These are phyloP conservation scores for Pinus taeda DNA, from an alignment of 75 land plant genomes.

Conservation along the genomic window DNA sequence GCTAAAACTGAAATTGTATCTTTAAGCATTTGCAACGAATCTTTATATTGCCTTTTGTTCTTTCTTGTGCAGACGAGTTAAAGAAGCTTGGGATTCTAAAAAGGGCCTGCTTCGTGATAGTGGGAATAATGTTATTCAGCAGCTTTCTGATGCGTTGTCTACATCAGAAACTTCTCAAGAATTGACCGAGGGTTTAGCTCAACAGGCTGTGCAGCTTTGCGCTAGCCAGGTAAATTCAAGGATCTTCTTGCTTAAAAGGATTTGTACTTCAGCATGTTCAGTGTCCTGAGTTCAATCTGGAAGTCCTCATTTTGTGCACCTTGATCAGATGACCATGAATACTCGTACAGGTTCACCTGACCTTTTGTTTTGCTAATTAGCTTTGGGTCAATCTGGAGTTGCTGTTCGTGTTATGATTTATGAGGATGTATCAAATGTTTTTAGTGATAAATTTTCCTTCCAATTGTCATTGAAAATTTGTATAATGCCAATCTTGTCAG, in stretches of 20 bases:
- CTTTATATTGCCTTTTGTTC: slow-evolving; percentile 4
- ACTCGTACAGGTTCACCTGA: not conserved
- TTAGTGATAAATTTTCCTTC: not conserved
- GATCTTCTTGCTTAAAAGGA: not conserved
- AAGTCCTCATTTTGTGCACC: not conserved
- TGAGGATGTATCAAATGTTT: not conserved
- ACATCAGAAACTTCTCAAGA: slow-evolving; percentile 45
- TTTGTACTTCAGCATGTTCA: not conserved
- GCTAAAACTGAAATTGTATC: slow-evolving; percentile 1
- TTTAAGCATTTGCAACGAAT: not conserved
- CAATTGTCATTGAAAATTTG: not conserved
- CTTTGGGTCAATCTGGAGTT: no score
- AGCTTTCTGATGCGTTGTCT: slow-evolving; percentile 85
- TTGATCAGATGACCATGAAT: not conserved
- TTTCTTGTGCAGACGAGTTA: slow-evolving; percentile 65
- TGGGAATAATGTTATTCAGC: slow-evolving; percentile 82
- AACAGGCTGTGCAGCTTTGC: slow-evolving; percentile 61
- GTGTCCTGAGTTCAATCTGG: not conserved
- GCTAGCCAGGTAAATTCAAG: slow-evolving; percentile 56
- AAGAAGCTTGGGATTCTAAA: slow-evolving; percentile 91
- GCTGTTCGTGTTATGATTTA: not conserved
- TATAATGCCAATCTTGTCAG: not conserved
- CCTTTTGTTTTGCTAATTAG: not conserved
- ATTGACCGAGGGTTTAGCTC: slow-evolving; percentile 53
- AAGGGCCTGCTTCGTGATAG: slow-evolving; percentile 60